Evolutionary conservation across 2,329 filamentous ascomycete species (phyloP), one percentile per base, ranked within the genome.

Genomic region (Hypoxylon sp.): DNA sequence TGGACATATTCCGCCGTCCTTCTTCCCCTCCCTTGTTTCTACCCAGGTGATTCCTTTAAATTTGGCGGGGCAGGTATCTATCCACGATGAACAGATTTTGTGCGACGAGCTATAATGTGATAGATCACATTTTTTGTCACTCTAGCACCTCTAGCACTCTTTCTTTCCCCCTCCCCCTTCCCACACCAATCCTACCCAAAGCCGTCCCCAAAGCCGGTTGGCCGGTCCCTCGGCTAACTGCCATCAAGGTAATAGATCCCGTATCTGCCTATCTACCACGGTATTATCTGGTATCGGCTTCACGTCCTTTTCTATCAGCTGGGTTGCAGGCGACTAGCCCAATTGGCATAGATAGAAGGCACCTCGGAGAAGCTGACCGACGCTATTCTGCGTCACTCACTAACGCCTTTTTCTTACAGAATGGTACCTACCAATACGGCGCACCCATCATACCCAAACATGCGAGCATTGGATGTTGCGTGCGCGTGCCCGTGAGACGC

Each of bases 51-150:
- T 68, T 66, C 65, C 57, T 68, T 53, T 59, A 63, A 66, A 66
- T 50, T 64, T 65, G 59, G 53, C 56, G 54, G 59, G 55, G 56
- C 49, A 55, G 48, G 51, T 50, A 43, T 39, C 47, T 55, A 19
- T 55, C 65, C 56, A 68, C 53, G 59, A 61, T 65, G 64, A 56
- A 48, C 48, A 63, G 65, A 68, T 66, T 66, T 61, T 24, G 50
- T 62, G 54, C 63, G 52, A 58, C 56, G 11, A 39, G 58, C 28
- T 30, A 39, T 15, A 64, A 64, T 68, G 44, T 68, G 62, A 69
- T 37, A 43, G 56, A 50, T 67, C 66, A 67, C 46, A 30, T 68
- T 68, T 50, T 44, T 4, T 62, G 24, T 15, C n/a, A 46, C 8
- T 53, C 43, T 11, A 7, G 24, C 24, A 26, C 28, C 22, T 39